Evolutionary conservation across 331 rosid genomes (phyloP).

Genomic region (Stylosanthes scabra): DNA sequence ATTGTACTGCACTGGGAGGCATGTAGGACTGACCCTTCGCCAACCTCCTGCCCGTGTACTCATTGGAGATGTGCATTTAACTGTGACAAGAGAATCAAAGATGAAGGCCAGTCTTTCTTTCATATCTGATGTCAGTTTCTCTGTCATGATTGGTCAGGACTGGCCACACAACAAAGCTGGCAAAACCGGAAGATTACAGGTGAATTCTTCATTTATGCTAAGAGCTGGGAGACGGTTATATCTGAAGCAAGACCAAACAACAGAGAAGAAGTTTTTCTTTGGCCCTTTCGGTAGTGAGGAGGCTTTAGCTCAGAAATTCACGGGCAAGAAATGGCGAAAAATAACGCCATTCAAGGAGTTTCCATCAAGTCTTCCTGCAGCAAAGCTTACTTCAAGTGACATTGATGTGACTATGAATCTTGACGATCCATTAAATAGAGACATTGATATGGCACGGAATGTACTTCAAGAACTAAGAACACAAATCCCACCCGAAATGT

Average conservation of each 20-base stretch:
- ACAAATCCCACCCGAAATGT: constrained; percentile 90
- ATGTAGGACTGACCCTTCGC: constrained; percentile 87
- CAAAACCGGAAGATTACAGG: constrained; percentile 68
- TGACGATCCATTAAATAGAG: constrained; percentile 61
- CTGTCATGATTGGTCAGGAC: constrained; percentile 73
- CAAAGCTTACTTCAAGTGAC: constrained; percentile 73
- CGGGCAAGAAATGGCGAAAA: constrained; percentile 81
- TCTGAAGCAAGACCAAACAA: constrained; percentile 62
- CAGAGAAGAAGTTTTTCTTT: constrained; percentile 50
- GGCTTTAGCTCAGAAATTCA: constrained; percentile 65
- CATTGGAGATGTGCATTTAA: constrained; percentile 73
- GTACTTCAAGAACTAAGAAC: constrained; percentile 73
- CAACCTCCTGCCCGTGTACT: constrained; percentile 87
- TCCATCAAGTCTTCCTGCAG: constrained; percentile 91
- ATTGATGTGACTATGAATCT: constrained; percentile 68
- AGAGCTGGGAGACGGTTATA: constrained; percentile 76
- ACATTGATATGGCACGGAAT: constrained; percentile 57
- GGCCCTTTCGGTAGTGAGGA: constrained; percentile 53
- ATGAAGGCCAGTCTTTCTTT: constrained; percentile 59
- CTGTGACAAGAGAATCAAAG: constrained; percentile 60
- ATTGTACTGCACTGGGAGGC: constrained; percentile 89
- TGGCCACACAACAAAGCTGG: constrained; percentile 97
- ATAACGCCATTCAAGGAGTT: constrained; percentile 80
- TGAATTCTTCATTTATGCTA: constrained; percentile 61
- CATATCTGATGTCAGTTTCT: constrained; percentile 70